Evolutionary conservation across 2,329 filamentous ascomycete species (phyloP).

Genomic region (Hypoxylon sp.): DNA sequence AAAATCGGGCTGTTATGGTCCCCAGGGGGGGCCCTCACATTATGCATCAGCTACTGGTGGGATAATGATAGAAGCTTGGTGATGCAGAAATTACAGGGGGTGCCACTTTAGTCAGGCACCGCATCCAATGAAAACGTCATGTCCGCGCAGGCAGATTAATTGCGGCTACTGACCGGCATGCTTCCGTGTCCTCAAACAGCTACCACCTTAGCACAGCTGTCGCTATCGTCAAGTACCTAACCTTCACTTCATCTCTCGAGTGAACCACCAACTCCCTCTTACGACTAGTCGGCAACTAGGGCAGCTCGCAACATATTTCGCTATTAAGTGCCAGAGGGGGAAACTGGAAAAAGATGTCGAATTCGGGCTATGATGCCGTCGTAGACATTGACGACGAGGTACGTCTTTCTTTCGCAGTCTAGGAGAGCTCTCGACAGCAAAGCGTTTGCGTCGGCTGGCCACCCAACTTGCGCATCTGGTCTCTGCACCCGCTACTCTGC

Average conservation of each 20-base stretch:
- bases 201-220: background rate
- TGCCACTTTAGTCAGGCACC: constrained; percentile 9
- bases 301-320: background rate
- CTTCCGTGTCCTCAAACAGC: constrained; percentile 48
- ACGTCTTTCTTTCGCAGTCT: constrained; percentile 42
- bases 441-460: background rate
- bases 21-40: no score
- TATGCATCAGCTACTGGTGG: background rate
- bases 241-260: background rate
- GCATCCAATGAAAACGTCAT: constrained; percentile 24
- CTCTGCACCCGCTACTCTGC: no score
- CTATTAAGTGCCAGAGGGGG: constrained; percentile 24
- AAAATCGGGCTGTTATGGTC: no score
- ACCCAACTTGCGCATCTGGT: background rate
- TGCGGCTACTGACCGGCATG: constrained; percentile 47
- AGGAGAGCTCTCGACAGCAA: background rate
- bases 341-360: constrained; percentile 69
- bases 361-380: constrained; percentile 95
- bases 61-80: background rate
- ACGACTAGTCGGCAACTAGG: background rate
- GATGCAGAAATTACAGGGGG: constrained; percentile 15
- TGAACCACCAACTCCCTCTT: background rate
- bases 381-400: constrained; percentile 98
- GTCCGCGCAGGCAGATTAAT: constrained; percentile 22
- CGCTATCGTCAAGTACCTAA: constrained; percentile 14